Base-by-base conservation (phyloP, 306 rosid genomes). In the Astragalus membranaceus region DNA sequence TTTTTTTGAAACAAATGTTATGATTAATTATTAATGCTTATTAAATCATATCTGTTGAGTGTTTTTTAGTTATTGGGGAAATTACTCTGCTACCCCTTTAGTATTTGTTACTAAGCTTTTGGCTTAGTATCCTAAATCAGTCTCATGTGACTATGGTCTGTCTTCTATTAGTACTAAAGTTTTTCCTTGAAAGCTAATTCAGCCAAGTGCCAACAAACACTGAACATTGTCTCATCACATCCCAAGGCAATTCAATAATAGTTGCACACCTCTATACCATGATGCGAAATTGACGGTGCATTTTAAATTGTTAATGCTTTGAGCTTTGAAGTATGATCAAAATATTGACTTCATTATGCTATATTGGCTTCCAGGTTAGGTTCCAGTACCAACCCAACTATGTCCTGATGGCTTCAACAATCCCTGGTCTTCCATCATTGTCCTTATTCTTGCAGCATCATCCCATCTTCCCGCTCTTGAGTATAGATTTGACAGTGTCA, bases 401-500 rank as follows among this genome's bases (percentile, higher is more conserved):
- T 63, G 77, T 67, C 76, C 84, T 50, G 82, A 75, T 23, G 81
- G 85, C 82, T 85, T 82, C 55, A 77, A 53, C 32, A 59, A 72
- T 80, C 80, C 87, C 15, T 32, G 65, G 56, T 44, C 44, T 52
- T 82, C 82, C 85, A 82, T 83, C 79, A 75, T 54, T 72, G 55
- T 75, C 55, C 85, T 75, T 59, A 67, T 73, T 68, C 8, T 47
- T 53, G 75, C 60, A 63, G 81, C 78, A 17, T 80, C 80, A 67
- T 83, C 82, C 85, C 84, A 82, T 62, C 76, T 67, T 68, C 87
- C 87, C 30, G 85, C 78, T 72, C 73, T 74, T 15, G 77, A 78
- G 69, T 80, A 82, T 33, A 80, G 65, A 52, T 82, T 82, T 54
- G 87, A 85, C 73, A 85, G 67, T 23, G 87, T 77, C 78, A 82